Percentiles rank a stretch among this genome's conserved stretches.
Evolutionary conservation across 2,329 filamentous ascomycete species (phyloP).

Genomic region (Cytospora schulzeri): DNA sequence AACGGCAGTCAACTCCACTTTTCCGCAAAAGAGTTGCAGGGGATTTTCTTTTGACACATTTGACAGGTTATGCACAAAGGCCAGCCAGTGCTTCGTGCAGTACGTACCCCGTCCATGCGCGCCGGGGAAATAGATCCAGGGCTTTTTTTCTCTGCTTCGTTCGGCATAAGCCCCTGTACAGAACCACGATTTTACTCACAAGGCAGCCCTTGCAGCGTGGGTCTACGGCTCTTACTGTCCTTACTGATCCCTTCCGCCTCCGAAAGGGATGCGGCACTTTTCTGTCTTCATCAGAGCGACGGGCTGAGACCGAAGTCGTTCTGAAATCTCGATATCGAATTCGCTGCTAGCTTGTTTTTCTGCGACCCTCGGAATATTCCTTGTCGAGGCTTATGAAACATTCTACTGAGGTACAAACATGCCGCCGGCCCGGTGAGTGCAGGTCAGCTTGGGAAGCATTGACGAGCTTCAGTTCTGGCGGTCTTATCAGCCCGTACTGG

Average conservation of each 20-base stretch:
- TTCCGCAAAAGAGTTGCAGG: conserved; percentile 10
- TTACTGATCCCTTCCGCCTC: neutral
- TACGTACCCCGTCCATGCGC: conserved; percentile 9
- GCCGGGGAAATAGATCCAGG: conserved; percentile 6
- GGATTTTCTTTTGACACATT: conserved; percentile 26
- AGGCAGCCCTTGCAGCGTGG: neutral
- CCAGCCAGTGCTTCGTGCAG: conserved; percentile 6
- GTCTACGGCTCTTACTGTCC: neutral
- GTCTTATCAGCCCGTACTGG: conserved; percentile 1
- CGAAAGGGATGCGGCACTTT: neutral
- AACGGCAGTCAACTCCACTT: conserved; percentile 17
- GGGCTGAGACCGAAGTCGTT: neutral
- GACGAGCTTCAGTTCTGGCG: neutral
- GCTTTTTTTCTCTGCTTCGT: neutral
- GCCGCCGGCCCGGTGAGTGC: conserved; percentile 1
- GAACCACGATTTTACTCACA: neutral
- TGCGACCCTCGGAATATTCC: neutral
- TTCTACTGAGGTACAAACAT: neutral
- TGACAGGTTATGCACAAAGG: conserved; percentile 21
- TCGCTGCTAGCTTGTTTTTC: neutral
- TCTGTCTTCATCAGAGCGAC: neutral
- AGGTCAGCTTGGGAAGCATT: neutral
- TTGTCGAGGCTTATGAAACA: conserved; percentile 4
- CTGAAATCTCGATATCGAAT: neutral
- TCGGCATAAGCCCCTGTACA: conserved; percentile 1